These are phyloP conservation scores for Globisporangium parvum DNA, from an alignment of 352 stramenopile species.

Conservation along the genomic window DNA sequence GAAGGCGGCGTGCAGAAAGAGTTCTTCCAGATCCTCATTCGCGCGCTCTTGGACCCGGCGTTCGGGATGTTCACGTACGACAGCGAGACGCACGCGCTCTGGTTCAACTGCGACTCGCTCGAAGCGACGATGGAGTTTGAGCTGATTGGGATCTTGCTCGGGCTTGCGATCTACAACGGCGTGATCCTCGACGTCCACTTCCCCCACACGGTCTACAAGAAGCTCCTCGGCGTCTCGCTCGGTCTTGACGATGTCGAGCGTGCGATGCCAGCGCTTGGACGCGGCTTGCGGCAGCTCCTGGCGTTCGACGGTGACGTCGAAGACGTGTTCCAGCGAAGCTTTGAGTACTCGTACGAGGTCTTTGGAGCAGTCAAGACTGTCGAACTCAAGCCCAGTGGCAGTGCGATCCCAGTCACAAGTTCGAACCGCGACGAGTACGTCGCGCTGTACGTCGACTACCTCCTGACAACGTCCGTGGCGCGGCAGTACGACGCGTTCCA, in stretches of 20 bases:
- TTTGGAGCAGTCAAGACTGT: constrained; percentile 77
- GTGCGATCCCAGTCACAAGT: constrained; percentile 52
- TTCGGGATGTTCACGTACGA: constrained; percentile 82
- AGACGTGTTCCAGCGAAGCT: constrained; percentile 62
- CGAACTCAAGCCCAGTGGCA: constrained; percentile 60
- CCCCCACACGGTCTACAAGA: constrained; percentile 80
- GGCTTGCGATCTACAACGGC: constrained; percentile 80
- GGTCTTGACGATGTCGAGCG: constrained; percentile 54
- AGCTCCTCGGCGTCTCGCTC: constrained; percentile 51
- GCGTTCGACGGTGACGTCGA: constrained; percentile 68
- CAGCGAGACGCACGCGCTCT: constrained; percentile 58
- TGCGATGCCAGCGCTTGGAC: constrained; percentile 50
- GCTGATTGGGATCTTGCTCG: constrained; percentile 77
- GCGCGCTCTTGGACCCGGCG: constrained; percentile 61
- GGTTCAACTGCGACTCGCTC: constrained; percentile 82
- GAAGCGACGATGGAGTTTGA: constrained; percentile 83
- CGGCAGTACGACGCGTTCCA: constrained; percentile 71
- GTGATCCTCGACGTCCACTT: constrained; percentile 83
- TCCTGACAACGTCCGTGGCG: constrained; percentile 51
- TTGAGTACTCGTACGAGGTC: constrained; percentile 79
- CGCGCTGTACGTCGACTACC: constrained; percentile 62
- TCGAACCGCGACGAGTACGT: constrained; percentile 72
- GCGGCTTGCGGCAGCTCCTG: constrained; percentile 56
- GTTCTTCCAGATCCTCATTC: constrained; percentile 80
- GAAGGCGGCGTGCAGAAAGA: constrained; percentile 79